phyloP scores from a whole-genome alignment of 1,284 basidiomycete species.

The Takashimella koratensis region DNA sequence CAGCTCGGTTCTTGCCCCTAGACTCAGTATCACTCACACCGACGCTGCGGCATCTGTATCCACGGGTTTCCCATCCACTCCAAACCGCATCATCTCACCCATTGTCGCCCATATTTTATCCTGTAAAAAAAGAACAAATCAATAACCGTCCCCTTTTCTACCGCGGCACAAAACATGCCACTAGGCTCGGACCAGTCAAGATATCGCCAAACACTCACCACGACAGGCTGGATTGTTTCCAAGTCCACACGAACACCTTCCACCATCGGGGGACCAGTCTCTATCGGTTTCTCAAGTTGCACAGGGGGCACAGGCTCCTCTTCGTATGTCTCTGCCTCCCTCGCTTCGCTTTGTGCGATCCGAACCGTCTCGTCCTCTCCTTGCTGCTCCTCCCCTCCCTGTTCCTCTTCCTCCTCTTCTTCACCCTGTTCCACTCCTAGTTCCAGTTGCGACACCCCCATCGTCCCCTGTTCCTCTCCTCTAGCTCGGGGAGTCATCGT shows the following conservation, averaged over 20 bases:
- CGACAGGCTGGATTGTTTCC: conserved; percentile 19
- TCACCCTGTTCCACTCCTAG: not conserved
- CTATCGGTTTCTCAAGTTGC: not conserved
- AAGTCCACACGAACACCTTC: conserved; percentile 22
- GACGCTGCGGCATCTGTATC: conserved; percentile 26
- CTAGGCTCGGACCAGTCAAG: too few species aligned
- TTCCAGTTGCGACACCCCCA: too few species aligned
- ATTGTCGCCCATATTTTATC: conserved; percentile 32
- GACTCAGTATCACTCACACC: too few species aligned
- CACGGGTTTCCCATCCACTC: conserved; percentile 13
- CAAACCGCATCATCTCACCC: conserved; percentile 33
- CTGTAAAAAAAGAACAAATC: conserved; percentile 17
- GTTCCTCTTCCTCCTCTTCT: not conserved
- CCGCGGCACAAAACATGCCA: too few species aligned
- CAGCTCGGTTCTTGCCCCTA: too few species aligned
- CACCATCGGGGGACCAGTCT: not conserved
- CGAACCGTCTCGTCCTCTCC: not conserved
- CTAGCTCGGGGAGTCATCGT: conserved; percentile 1
- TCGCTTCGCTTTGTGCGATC: too few species aligned
- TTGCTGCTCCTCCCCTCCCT: not conserved
- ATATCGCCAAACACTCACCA: too few species aligned
- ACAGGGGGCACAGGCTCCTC: not conserved
- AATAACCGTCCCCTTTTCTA: too few species aligned
- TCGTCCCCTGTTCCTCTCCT: not conserved
- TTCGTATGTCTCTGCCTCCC: too few species aligned